Conservation (phyloP, 2,329 filamentous ascomycete species). For the Zasmidium angulare region DNA sequence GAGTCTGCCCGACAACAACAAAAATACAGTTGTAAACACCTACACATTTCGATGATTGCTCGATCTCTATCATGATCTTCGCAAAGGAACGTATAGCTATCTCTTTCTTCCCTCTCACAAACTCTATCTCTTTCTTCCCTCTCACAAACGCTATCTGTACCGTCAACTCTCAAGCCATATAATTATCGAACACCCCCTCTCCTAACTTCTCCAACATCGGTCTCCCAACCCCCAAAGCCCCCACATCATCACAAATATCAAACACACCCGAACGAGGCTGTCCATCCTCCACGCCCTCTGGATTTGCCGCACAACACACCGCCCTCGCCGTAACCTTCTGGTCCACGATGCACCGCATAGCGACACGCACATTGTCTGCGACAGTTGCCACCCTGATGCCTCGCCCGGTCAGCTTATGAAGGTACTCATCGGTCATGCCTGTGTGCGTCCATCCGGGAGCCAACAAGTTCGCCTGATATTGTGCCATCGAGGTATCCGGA, state of each 20-base stretch:
- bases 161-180: not conserved
- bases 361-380: not conserved
- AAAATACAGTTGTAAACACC: too few relatives aligned
- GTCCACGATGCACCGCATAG: not conserved
- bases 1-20: too few relatives aligned
- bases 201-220: not conserved
- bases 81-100: too few relatives aligned
- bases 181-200: not conserved
- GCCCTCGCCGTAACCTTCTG: not conserved
- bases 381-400: not conserved
- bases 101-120: too few relatives aligned
- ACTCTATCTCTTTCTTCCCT: too few relatives aligned
- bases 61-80: too few relatives aligned
- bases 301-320: not conserved
- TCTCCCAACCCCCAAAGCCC: not conserved
- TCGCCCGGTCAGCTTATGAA: not conserved
- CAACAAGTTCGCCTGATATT: conserved; percentile 9
- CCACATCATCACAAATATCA: not conserved
- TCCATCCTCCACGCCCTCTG: not conserved
- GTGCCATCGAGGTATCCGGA: not conserved
- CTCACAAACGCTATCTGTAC: too few relatives aligned
- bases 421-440: not conserved
- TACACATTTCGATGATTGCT: too few relatives aligned
- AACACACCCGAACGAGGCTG: not conserved
- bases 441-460: conserved; percentile 2